These are phyloP conservation scores for Fusarium sp. DNA, from an alignment of 2,329 filamentous ascomycete genomes.

Conservation along the genomic window DNA sequence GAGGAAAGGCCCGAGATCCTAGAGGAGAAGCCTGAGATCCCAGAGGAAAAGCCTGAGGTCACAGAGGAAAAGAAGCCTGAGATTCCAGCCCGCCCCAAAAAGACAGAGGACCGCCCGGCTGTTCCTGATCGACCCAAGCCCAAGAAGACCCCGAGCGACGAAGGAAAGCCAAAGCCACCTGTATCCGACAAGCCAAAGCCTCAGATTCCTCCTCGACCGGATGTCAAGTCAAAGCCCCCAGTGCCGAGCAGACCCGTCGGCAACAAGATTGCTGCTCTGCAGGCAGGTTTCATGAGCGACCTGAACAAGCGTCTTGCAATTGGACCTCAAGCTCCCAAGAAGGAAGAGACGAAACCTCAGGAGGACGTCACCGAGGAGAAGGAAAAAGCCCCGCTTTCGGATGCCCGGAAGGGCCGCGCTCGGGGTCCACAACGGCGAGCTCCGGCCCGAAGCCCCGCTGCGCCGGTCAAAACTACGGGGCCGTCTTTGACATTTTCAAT, in stretches of 20 bases:
- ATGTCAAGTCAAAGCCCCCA: slow-evolving; percentile 80
- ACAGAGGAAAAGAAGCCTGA: slow-evolving; percentile 43
- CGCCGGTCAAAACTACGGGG: slow-evolving; percentile 48
- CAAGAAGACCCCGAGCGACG: slow-evolving; percentile 54
- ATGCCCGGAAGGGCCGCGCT: slow-evolving; percentile 91
- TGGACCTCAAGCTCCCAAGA: slow-evolving; percentile 84
- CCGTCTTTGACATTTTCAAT: slow-evolving; percentile 61
- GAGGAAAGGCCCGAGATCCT: slow-evolving; percentile 45
- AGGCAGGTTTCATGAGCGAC: slow-evolving; percentile 92
- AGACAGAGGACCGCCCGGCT: slow-evolving; percentile 57
- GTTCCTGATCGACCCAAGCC: slow-evolving; percentile 68
- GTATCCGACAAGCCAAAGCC: slow-evolving; percentile 70
- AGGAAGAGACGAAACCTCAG: slow-evolving; percentile 72
- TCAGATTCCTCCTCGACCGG: slow-evolving; percentile 69
- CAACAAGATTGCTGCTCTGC: slow-evolving; percentile 89
- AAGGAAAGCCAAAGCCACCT: slow-evolving; percentile 54
- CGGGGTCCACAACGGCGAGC: slow-evolving; percentile 86
- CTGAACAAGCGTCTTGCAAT: slow-evolving; percentile 86
- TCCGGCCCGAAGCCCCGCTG: slow-evolving; percentile 63
- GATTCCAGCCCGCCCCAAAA: slow-evolving; percentile 53
- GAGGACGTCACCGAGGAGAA: slow-evolving; percentile 68
- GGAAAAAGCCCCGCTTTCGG: slow-evolving; percentile 83
- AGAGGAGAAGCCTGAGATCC: slow-evolving; percentile 31
- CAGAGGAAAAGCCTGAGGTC: slow-evolving; percentile 29
- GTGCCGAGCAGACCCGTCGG: slow-evolving; percentile 81